These are phyloP conservation scores for Thielaviopsis populi DNA, from an alignment of 2,329 filamentous ascomycete species.

Conservation along the genomic window DNA sequence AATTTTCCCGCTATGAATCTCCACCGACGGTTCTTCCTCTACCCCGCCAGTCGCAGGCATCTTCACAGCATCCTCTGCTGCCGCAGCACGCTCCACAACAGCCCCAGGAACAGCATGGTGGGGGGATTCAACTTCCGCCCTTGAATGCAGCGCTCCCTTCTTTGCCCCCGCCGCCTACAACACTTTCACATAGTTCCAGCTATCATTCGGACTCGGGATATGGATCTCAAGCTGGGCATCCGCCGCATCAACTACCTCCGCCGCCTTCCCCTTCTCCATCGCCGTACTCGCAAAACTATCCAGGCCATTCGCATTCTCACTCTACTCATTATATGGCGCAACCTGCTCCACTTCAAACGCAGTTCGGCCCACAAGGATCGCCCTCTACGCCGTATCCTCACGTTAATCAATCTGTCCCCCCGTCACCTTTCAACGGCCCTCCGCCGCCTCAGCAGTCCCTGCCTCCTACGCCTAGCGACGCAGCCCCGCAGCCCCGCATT, in stretches of 20 bases:
- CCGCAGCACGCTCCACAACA: slow-evolving; percentile 4
- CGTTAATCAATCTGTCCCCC: slow-evolving; percentile 1
- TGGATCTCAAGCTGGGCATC: not conserved
- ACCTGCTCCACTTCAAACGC: slow-evolving; percentile 10
- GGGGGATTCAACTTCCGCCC: slow-evolving; percentile 5
- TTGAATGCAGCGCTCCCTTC: not conserved
- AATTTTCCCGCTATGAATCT: not conserved
- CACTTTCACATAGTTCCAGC: slow-evolving; percentile 9
- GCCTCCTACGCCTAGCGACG: not conserved
- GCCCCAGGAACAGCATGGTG: not conserved
- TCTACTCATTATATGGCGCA: slow-evolving; percentile 5
- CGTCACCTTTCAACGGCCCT: not conserved
- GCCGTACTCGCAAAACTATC: not conserved
- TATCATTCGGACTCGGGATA: slow-evolving; percentile 13
- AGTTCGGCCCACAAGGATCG: not conserved
- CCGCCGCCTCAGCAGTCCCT: not conserved
- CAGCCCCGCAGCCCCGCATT: not conserved
- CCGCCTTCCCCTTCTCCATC: not conserved
- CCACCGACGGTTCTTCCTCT: not conserved
- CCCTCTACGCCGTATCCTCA: not conserved
- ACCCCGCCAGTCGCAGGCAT: slow-evolving; percentile 7
- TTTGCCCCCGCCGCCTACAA: slow-evolving; percentile 13
- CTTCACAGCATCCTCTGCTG: slow-evolving; percentile 14
- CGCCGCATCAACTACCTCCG: not conserved
- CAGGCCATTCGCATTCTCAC: not conserved